Percentiles rank a stretch among this genome's conserved stretches.
Conservation (phyloP, 306 rosid species). For the Macrotyloma uniflorum region DNA sequence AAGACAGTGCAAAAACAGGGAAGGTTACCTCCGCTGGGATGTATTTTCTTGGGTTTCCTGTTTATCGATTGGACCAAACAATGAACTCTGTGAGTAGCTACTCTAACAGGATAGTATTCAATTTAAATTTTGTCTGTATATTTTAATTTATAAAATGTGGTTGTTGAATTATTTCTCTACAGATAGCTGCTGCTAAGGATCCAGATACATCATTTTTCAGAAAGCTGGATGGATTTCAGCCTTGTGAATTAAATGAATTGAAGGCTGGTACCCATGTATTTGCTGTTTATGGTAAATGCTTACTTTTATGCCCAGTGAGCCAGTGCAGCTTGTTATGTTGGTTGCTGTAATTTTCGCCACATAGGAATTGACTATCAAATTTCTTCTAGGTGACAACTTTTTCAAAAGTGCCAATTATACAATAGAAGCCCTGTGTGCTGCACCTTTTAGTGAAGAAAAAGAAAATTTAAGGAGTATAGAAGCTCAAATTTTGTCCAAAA, state of each 20-base stretch:
- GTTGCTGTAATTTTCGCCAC: constrained; percentile 18
- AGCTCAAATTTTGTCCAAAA: constrained; percentile 80
- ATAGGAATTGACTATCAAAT: constrained; percentile 30
- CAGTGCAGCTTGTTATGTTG: constrained; percentile 27
- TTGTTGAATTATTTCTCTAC: constrained; percentile 36
- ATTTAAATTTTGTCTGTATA: constrained; percentile 2
- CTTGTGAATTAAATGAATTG: constrained; percentile 87
- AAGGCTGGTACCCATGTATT: constrained; percentile 95
- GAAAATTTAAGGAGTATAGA: constrained; percentile 74
- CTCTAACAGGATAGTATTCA: constrained; percentile 1
- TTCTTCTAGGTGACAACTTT: constrained; percentile 89
- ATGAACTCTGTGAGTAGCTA: constrained; percentile 71
- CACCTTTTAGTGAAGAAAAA: constrained; percentile 74
- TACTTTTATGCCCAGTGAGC: neutral
- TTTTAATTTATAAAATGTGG: constrained; percentile 27
- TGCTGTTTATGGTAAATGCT: constrained; percentile 84
- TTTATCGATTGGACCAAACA: constrained; percentile 88
- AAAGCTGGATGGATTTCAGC: constrained; percentile 92
- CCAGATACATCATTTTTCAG: constrained; percentile 93
- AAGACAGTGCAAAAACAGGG: constrained; percentile 87
- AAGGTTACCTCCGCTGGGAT: constrained; percentile 94
- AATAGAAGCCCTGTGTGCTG: constrained; percentile 84
- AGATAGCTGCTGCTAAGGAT: constrained; percentile 94
- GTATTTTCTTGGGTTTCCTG: constrained; percentile 98
- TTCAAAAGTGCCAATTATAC: constrained; percentile 95